phyloP scores from a whole-genome alignment of 2,329 filamentous ascomycete species.

The Cladosporium halotolerans region DNA sequence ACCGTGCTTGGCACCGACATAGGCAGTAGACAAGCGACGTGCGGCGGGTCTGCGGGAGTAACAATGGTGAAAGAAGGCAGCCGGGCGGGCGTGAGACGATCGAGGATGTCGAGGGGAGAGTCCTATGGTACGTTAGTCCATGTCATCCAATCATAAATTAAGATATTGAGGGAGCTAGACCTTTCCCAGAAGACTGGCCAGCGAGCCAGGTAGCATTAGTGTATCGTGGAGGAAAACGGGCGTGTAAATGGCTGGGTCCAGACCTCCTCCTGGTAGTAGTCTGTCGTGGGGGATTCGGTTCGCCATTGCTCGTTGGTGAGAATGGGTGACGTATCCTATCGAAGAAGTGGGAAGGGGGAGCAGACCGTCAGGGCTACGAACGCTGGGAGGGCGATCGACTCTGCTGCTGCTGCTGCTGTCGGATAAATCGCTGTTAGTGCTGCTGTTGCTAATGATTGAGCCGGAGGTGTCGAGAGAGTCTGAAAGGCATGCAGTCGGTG shows the following conservation, averaged over 20 bases:
- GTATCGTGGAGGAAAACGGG: constrained; percentile 48
- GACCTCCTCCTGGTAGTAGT: constrained; percentile 45
- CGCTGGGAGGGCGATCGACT: no score
- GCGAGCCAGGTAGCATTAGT: constrained; percentile 44
- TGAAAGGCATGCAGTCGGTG: no score
- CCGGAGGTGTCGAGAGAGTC: no score
- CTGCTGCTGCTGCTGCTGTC: background rate
- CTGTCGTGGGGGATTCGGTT: constrained; percentile 20
- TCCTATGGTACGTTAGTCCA: background rate
- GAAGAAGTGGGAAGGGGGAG: constrained; percentile 3
- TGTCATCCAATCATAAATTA: background rate
- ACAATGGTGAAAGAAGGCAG: background rate
- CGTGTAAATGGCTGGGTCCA: constrained; percentile 48
- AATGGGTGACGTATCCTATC: background rate
- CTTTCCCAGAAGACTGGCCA: constrained; percentile 27
- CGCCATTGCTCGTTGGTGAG: constrained; percentile 22
- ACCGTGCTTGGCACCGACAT: constrained; percentile 13
- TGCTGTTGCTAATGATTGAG: no score
- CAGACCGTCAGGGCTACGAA: background rate
- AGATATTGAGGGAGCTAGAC: background rate
- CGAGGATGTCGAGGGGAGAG: constrained; percentile 18
- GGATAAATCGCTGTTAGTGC: background rate
- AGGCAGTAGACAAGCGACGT: background rate
- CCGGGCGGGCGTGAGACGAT: constrained; percentile 24
- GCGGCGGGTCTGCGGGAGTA: background rate